Evolutionary conservation across 345 rosid genomes (phyloP), one percentile per base, ranked within the genome.

Genomic region (Sisymbrium altissimum): DNA sequence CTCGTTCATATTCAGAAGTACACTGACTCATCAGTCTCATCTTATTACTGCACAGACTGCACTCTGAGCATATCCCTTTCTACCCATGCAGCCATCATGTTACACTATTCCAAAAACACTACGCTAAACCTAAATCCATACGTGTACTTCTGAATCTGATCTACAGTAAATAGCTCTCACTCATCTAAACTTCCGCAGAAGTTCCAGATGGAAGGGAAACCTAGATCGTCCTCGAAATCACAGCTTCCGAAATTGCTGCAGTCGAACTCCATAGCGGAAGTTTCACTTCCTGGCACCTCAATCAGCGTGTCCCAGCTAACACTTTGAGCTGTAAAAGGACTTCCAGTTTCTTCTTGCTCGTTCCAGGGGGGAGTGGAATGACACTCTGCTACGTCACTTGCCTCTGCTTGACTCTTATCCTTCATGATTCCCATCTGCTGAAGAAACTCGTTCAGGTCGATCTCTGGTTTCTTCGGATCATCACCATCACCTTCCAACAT

Each of bases 401-500:
- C 83, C 45, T 73, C 82, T 9, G 69, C 64, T 18, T 57, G 84
- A 30, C 33, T 71, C 18, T 83, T 83, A 6, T 71, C 84, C 65
- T 88, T 88, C 55, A 86, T 68, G 39, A 95, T 86, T 38, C 97
- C 99, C 29, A 92, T 50, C 68, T 95, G 99, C 80, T 92, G 89
- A 64, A 95, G 96, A 60, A 90, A 92, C 92, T 92, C 99, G 27
- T 84, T 89, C 13, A 95, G 84, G 80, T 92, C 97, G 69, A 95
- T 86, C 89, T 92, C 96, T 9, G 89, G 92, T 81, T 85, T 89
- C 83, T 83, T 89, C 76, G 76, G 80, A 3, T 44, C 49, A 33
- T 56, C 39, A 41, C 43, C 78, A 43, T 45, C 70, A 30, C 82
- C 84, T 25, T 78, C 70, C 12, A 79, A 55, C 73, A 79, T 65